Percentiles rank a stretch among this genome's conserved stretches.
phyloP scores from a whole-genome alignment of 1,139 yeast genomes.

The Trichomonascaceae sp. region DNA sequence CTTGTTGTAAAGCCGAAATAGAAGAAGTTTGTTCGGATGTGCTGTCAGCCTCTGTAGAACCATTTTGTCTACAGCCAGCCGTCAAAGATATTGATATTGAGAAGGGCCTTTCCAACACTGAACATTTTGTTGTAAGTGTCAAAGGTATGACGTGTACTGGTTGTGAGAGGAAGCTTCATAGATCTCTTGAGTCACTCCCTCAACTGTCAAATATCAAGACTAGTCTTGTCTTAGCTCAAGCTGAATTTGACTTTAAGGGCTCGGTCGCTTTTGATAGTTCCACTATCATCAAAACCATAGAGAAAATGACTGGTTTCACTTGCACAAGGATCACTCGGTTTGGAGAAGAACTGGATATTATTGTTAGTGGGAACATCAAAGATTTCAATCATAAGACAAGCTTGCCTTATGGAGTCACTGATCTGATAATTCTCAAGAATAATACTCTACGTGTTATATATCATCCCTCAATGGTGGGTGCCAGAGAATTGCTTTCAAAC shows the following conservation, averaged over 20 bases:
- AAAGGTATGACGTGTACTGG: constrained; percentile 4
- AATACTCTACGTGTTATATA: neutral
- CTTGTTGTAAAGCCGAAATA: neutral
- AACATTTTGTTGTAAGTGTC: neutral
- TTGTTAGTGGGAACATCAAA: neutral
- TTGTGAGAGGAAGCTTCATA: constrained; percentile 2
- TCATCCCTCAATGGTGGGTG: neutral
- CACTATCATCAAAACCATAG: neutral
- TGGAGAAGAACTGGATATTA: neutral
- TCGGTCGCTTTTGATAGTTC: neutral
- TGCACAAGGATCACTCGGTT: neutral
- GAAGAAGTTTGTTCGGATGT: neutral
- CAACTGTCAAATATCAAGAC: neutral
- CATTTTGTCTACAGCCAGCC: neutral
- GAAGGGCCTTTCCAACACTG: neutral
- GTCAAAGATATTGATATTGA: neutral
- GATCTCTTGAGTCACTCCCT: neutral
- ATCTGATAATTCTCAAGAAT: neutral
- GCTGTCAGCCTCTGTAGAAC: neutral
- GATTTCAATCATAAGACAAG: neutral
- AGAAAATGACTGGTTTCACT: constrained; percentile 2
- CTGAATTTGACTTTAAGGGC: neutral
- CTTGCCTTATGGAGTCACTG: constrained; percentile 2
- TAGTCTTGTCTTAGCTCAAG: constrained; percentile 1
- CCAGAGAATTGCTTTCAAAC: neutral